Evolutionary conservation across 805 yeast species (phyloP).

Genomic region (Candida silvatica): DNA sequence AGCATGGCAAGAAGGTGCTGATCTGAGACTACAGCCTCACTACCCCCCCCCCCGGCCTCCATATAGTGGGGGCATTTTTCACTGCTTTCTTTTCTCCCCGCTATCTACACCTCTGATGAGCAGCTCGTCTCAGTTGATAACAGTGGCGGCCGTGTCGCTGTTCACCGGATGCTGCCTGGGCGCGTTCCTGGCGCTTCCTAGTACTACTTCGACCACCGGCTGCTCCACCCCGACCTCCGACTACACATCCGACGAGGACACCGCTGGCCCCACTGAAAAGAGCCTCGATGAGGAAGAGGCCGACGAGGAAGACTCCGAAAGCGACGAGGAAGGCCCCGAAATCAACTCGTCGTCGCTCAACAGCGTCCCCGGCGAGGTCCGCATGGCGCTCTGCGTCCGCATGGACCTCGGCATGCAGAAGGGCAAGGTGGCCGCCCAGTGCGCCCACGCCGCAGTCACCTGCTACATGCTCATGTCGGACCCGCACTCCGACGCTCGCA

Average conservation of each 20-base stretch:
- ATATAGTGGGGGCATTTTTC: not conserved
- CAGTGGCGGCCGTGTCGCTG: conserved; percentile 19
- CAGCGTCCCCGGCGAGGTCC: conserved; percentile 67
- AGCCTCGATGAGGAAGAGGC: conserved; percentile 3
- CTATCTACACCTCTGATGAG: not conserved
- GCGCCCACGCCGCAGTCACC: conserved; percentile 95
- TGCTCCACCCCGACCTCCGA: conserved; percentile 11
- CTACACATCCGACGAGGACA: conserved; percentile 15
- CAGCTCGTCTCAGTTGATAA: conserved; percentile 2
- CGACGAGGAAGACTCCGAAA: conserved; percentile 22
- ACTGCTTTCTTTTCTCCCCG: not conserved
- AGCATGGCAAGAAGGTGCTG: not conserved
- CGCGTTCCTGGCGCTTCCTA: conserved; percentile 11
- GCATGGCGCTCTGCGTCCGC: conserved; percentile 83
- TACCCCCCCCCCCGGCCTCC: not conserved
- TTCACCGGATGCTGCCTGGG: conserved; percentile 24
- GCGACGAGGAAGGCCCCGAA: conserved; percentile 33
- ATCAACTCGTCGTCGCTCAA: conserved; percentile 54
- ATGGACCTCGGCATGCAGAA: conserved; percentile 86
- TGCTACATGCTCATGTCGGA: conserved; percentile 64
- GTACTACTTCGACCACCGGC: conserved; percentile 4
- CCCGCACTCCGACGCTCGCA: conserved; percentile 42
- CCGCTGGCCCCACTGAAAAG: not conserved
- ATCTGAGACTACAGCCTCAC: conserved; percentile 1
- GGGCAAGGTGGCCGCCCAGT: conserved; percentile 97